phyloP scores from a whole-genome alignment of 306 rosid genomes.

The Pachyrhizus erosus region DNA sequence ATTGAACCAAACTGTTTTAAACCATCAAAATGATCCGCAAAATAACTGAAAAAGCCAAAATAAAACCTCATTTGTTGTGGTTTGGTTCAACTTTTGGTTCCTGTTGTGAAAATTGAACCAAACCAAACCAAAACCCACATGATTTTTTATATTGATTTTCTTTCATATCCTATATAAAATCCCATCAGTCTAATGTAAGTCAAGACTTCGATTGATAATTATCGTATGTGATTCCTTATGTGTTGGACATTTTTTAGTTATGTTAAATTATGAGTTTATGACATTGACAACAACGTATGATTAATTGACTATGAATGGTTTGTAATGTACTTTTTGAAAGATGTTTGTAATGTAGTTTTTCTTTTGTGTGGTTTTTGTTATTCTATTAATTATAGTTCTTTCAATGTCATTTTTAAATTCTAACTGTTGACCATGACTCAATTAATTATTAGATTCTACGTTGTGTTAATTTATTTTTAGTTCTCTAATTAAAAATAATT shows the following conservation, averaged over 20 bases:
- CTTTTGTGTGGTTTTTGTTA: neutral
- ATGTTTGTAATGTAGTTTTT: neutral
- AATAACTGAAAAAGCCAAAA: too few species aligned
- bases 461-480: neutral
- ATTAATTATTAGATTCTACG: neutral
- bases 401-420: neutral
- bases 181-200: too few species aligned
- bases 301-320: neutral
- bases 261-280: neutral
- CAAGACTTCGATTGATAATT: too few species aligned
- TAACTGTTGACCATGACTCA: neutral
- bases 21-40: neutral
- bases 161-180: too few species aligned
- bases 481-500: neutral
- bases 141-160: too few species aligned
- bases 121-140: too few species aligned
- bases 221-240: neutral
- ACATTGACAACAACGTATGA: neutral
- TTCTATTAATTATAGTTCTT: neutral
- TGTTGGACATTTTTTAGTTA: neutral
- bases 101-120: too few species aligned
- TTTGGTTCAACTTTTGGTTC: too few species aligned
- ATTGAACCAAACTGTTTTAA: too few species aligned
- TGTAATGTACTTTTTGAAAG: neutral
- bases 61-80: too few species aligned